Conservation (phyloP, 2,329 filamentous ascomycete species). For the Conoideocrella luteorostrata region DNA sequence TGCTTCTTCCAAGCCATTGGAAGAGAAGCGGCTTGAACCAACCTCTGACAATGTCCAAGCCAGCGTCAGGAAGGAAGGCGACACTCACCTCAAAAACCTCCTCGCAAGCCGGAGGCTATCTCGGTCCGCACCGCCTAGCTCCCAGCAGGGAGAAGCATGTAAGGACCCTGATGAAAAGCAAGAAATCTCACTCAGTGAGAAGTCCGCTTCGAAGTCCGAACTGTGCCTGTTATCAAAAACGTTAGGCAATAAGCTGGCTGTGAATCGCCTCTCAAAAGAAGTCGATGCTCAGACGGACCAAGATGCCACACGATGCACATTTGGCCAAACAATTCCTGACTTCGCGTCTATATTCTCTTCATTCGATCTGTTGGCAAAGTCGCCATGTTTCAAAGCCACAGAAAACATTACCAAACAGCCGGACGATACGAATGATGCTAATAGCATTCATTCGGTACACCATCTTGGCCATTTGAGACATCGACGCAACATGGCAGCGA, state of each 20-base stretch:
- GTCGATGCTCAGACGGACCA: neutral
- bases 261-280: neutral
- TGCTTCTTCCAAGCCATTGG: too few relatives aligned
- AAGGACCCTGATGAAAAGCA: too few relatives aligned
- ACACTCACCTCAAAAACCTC: neutral
- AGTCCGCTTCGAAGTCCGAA: neutral
- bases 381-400: slow-evolving; percentile 15
- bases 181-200: slow-evolving; percentile 2
- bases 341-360: slow-evolving; percentile 22
- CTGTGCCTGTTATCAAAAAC: neutral
- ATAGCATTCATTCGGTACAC: slow-evolving; percentile 3
- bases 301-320: slow-evolving; percentile 4
- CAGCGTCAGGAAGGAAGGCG: neutral
- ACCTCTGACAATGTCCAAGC: neutral
- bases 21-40: too few relatives aligned
- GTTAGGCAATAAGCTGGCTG: neutral
- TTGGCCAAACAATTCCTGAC: slow-evolving; percentile 20
- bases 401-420: slow-evolving; percentile 3
- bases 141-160: neutral
- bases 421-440: slow-evolving; percentile 3
- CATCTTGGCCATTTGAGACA: slow-evolving; percentile 13
- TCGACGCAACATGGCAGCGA: slow-evolving; percentile 19
- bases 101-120: slow-evolving; percentile 2
- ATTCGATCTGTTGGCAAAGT: slow-evolving; percentile 20
- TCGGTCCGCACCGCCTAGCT: slow-evolving; percentile 5